Conservation (phyloP, 495 filamentous ascomycete species). For the Podospora tetraspora region DNA sequence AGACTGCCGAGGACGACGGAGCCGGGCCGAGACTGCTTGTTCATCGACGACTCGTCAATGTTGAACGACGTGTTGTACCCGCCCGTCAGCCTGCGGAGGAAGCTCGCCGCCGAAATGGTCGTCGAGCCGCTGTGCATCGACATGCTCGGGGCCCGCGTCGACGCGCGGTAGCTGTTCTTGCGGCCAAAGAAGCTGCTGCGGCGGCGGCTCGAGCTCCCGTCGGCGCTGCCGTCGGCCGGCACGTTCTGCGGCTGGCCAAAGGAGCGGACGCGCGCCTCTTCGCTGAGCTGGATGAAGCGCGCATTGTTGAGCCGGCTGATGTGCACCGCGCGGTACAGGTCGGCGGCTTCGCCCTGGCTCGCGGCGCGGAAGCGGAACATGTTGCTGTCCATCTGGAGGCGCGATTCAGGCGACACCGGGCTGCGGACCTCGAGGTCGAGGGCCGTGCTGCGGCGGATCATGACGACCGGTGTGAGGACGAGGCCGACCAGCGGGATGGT, state of each 20-base stretch:
- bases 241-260: conserved; percentile 41
- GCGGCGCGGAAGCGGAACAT: conserved; percentile 71
- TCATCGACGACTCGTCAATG: conserved; percentile 56
- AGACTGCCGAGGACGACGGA: conserved; percentile 56
- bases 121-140: conserved; percentile 41
- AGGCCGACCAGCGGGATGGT: conserved; percentile 64
- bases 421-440: conserved; percentile 92
- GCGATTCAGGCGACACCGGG: conserved; percentile 65
- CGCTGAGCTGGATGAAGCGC: conserved; percentile 76
- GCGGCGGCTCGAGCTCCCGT: conserved; percentile 35
- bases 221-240: conserved; percentile 33
- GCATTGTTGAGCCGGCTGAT: conserved; percentile 79
- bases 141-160: conserved; percentile 46
- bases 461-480: conserved; percentile 82
- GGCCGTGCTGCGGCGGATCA: conserved; percentile 79
- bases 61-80: conserved; percentile 63
- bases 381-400: conserved; percentile 64
- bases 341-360: conserved; percentile 68
- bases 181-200: conserved; percentile 54
- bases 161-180: conserved; percentile 54
- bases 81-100: conserved; percentile 55
- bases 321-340: conserved; percentile 78
- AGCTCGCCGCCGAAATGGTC: conserved; percentile 67
- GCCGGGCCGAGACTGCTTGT: conserved; percentile 40
- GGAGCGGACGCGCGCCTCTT: conserved; percentile 46